phyloP scores from a whole-genome alignment of 331 rosid species.

The Erythrophleum ivorense region DNA sequence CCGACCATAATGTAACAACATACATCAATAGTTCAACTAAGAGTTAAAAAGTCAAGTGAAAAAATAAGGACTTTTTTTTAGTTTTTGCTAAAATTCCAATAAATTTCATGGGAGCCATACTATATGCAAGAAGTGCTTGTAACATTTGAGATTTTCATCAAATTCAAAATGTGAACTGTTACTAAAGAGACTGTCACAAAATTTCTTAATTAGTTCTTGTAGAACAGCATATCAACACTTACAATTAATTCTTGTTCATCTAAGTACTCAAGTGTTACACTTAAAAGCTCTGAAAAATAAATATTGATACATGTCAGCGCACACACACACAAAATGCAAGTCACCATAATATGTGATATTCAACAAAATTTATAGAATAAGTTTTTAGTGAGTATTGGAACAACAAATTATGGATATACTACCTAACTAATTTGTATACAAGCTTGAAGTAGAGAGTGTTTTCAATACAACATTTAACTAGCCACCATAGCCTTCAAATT shows the following conservation, averaged over 20 bases:
- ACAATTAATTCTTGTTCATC: neutral
- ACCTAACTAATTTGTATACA: neutral
- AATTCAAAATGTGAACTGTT: neutral
- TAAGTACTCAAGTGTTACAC: neutral
- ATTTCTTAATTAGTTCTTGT: neutral
- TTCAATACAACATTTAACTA: neutral
- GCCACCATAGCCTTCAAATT: slow-evolving; percentile 27
- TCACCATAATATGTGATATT: neutral
- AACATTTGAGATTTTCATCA: neutral
- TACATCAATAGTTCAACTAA: neutral
- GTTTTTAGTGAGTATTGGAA: neutral
- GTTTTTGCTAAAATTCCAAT: neutral
- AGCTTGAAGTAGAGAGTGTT: neutral
- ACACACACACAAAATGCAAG: neutral
- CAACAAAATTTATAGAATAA: neutral
- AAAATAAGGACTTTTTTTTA: neutral
- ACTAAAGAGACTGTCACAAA: neutral
- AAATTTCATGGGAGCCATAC: neutral
- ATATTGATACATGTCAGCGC: neutral
- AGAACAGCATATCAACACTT: neutral
- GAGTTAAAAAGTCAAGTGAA: neutral
- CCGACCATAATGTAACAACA: neutral
- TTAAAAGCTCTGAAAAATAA: neutral
- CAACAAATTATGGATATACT: neutral
- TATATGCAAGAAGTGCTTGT: neutral